Evolutionary conservation across 805 yeast species (phyloP).

Genomic region (Candida namnaoensis): DNA sequence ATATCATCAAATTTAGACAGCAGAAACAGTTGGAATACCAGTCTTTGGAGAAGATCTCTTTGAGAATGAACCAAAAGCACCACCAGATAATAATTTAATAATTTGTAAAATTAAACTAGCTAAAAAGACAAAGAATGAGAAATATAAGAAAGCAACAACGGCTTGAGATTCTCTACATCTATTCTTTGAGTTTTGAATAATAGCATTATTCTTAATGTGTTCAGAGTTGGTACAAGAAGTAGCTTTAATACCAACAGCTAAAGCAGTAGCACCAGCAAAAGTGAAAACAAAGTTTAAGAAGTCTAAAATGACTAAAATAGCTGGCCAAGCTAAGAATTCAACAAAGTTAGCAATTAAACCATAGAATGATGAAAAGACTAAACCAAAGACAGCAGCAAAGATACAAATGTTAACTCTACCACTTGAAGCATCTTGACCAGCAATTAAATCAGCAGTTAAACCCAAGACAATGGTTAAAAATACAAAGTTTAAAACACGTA

Average conservation of each 20-base stretch:
- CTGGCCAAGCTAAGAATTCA: conserved; percentile 81
- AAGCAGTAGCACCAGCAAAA: conserved; percentile 88
- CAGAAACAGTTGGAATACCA: conserved; percentile 87
- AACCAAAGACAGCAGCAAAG: conserved; percentile 81
- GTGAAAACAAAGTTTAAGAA: conserved; percentile 87
- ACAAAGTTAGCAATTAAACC: conserved; percentile 73
- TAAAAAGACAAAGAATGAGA: conserved; percentile 69
- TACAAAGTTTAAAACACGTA: conserved; percentile 68
- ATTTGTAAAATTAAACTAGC: conserved; percentile 48
- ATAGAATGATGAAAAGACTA: conserved; percentile 72
- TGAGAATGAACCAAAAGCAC: conserved; percentile 45
- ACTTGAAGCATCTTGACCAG: conserved; percentile 42
- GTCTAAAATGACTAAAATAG: conserved; percentile 66
- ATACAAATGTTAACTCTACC: conserved; percentile 87
- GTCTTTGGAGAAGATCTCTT: conserved; percentile 50
- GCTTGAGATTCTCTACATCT: conserved; percentile 97
- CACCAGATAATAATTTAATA: conserved; percentile 47
- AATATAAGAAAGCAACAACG: conserved; percentile 72
- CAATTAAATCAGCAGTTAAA: conserved; percentile 81
- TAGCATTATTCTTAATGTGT: conserved; percentile 58
- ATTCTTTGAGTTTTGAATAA: conserved; percentile 66
- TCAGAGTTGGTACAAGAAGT: conserved; percentile 73
- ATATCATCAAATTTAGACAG: conserved; percentile 43
- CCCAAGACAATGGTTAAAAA: conserved; percentile 78
- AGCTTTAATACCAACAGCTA: conserved; percentile 82